phyloP scores from a whole-genome alignment of 1,284 basidiomycete genomes.

The Anthracocystis setariae region DNA sequence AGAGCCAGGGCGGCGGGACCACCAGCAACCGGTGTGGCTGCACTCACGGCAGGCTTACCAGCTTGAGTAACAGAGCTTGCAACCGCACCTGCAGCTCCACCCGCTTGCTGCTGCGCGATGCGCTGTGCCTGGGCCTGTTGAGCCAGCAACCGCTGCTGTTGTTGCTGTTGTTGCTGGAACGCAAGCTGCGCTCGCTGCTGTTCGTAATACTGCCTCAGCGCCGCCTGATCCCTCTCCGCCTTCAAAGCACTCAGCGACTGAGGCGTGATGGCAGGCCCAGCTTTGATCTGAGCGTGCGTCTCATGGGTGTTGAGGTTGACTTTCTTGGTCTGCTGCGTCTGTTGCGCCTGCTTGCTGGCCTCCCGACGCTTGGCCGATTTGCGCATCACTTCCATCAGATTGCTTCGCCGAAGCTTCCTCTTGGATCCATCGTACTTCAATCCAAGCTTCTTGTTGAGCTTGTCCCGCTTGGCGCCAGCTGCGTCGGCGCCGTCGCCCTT shows the following conservation, averaged over 20 bases:
- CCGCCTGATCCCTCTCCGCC: slow-evolving; percentile 62
- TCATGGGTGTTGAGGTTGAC: slow-evolving; percentile 62
- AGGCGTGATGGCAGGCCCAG: slow-evolving; percentile 60
- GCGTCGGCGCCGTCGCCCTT: slow-evolving; percentile 41
- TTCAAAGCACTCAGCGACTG: slow-evolving; percentile 63
- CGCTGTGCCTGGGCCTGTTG: slow-evolving; percentile 51
- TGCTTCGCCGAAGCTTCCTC: slow-evolving; percentile 56
- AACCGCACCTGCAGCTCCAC: slow-evolving; percentile 5
- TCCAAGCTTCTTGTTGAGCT: slow-evolving; percentile 54
- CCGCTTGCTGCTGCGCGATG: slow-evolving; percentile 37
- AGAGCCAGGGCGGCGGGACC: slow-evolving; percentile 14
- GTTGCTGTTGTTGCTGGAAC: slow-evolving; percentile 58
- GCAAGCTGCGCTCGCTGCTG: slow-evolving; percentile 56
- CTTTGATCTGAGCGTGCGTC: slow-evolving; percentile 62
- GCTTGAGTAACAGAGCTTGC: slow-evolving; percentile 13
- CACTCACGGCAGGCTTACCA: slow-evolving; percentile 16
- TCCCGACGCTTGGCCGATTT: slow-evolving; percentile 64
- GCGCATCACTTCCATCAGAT: slow-evolving; percentile 65
- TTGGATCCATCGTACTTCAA: slow-evolving; percentile 60
- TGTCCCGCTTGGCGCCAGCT: slow-evolving; percentile 50
- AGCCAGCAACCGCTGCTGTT: slow-evolving; percentile 45
- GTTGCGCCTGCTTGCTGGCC: slow-evolving; percentile 50
- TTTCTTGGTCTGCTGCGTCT: slow-evolving; percentile 52
- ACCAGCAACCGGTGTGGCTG: slow-evolving; percentile 3
- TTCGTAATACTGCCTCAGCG: slow-evolving; percentile 59